phyloP scores from a whole-genome alignment of 1,284 basidiomycete genomes.

The Trichosporon sp. region DNA sequence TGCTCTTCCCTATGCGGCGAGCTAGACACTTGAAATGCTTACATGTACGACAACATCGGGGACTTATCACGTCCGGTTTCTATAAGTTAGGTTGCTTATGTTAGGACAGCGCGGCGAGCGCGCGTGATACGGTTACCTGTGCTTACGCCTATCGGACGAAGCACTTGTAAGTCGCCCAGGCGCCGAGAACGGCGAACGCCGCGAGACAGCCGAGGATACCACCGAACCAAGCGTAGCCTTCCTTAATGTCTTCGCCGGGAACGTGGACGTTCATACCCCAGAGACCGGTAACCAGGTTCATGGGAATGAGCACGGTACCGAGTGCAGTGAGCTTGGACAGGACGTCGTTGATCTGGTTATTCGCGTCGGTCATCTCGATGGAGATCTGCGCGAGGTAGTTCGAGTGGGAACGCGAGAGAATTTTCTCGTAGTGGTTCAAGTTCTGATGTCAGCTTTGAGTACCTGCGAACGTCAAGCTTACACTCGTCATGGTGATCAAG shows the following conservation, averaged over 20 bases:
- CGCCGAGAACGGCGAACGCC: conserved; percentile 76
- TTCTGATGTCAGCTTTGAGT: conserved; percentile 64
- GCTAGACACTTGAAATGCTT: background rate
- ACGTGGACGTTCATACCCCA: conserved; percentile 62
- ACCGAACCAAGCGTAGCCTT: conserved; percentile 70
- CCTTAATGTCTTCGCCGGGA: conserved; percentile 71
- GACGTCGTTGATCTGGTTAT: conserved; percentile 99
- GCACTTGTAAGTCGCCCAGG: conserved; percentile 66
- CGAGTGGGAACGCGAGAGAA: conserved; percentile 96
- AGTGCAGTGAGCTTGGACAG: conserved; percentile 97
- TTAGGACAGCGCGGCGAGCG: background rate
- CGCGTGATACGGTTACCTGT: background rate
- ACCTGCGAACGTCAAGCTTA: background rate
- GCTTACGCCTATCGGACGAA: conserved; percentile 23
- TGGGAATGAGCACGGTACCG: conserved; percentile 94
- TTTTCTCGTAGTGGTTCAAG: conserved; percentile 98
- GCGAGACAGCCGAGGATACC: conserved; percentile 78
- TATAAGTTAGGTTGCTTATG: background rate
- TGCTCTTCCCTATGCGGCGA: background rate
- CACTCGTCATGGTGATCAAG: conserved; percentile 91
- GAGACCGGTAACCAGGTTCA: conserved; percentile 88
- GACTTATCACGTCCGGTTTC: background rate
- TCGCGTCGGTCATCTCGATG: conserved; percentile 99
- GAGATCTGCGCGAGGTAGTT: conserved; percentile 98
- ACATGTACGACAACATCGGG: background rate